Conservation (phyloP, 2,329 filamentous ascomycete genomes). For the Pseudocercospora pini-densiflorae region DNA sequence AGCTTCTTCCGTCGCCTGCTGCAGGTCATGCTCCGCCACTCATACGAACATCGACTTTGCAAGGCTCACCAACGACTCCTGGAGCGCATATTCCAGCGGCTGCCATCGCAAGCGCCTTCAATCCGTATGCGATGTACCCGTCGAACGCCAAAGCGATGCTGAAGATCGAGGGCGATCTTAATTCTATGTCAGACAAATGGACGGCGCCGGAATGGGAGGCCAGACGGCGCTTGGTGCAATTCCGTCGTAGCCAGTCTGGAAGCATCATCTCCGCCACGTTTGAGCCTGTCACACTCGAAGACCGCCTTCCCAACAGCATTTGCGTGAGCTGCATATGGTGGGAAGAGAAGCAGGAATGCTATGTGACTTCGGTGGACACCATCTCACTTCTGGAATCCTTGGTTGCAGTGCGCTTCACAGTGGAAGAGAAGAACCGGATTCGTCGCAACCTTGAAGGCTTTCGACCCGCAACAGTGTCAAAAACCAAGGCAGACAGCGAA, state of each 20-base stretch:
- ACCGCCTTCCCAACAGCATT: slow-evolving; percentile 81
- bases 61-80: slow-evolving; percentile 57
- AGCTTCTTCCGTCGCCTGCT: slow-evolving; percentile 51
- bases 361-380: slow-evolving; percentile 94
- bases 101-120: slow-evolving; percentile 58
- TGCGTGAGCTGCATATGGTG: slow-evolving; percentile 98
- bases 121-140: slow-evolving; percentile 80
- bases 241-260: slow-evolving; percentile 79
- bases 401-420: slow-evolving; percentile 83
- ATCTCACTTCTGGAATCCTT: slow-evolving; percentile 93
- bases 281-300: slow-evolving; percentile 75
- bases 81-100: slow-evolving; percentile 23
- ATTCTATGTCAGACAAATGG: slow-evolving; percentile 84
- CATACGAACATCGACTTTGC: slow-evolving; percentile 70
- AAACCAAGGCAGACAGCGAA: slow-evolving; percentile 88
- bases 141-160: slow-evolving; percentile 74
- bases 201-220: slow-evolving; percentile 77
- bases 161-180: slow-evolving; percentile 83
- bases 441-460: slow-evolving; percentile 94
- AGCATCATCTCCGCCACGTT: slow-evolving; percentile 83
- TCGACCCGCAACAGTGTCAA: slow-evolving; percentile 89
- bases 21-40: slow-evolving; percentile 60
- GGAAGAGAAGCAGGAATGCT: slow-evolving; percentile 89
- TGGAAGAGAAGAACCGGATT: slow-evolving; percentile 98
- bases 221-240: slow-evolving; percentile 84